Percentiles rank a stretch among this genome's conserved stretches.
Conservation (phyloP, 2,329 filamentous ascomycete species). For the Penicillium aurantiogriseum region DNA sequence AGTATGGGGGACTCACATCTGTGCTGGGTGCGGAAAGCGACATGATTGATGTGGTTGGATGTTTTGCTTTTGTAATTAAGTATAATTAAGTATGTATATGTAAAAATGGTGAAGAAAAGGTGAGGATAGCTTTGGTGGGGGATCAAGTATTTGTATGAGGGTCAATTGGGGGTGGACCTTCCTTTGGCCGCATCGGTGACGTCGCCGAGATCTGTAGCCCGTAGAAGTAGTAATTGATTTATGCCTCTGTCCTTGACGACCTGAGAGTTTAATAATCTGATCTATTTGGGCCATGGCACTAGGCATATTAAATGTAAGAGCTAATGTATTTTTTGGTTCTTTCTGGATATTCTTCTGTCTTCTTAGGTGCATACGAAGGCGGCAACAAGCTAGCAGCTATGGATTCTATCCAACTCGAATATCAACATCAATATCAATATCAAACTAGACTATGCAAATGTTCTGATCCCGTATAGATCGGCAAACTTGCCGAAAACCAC, state of each 20-base stretch:
- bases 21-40: conserved; percentile 32
- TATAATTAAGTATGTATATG: background rate
- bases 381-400: no score
- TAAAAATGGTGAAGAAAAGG: background rate
- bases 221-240: no score
- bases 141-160: background rate
- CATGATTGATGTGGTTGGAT: conserved; percentile 20
- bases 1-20: conserved; percentile 22
- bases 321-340: no score
- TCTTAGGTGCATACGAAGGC: no score
- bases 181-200: conserved; percentile 2
- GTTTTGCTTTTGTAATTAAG: background rate
- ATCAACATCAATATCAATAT: no score
- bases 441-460: background rate
- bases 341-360: no score
- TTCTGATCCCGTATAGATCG: background rate
- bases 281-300: no score
- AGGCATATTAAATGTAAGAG: no score
- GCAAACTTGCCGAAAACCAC: background rate
- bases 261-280: no score
- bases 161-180: conserved; percentile 14
- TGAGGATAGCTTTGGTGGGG: background rate
- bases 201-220: background rate
- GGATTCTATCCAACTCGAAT: no score
- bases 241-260: no score